These are phyloP conservation scores for Gaeumannomyces sp. DNA, from an alignment of 2,329 filamentous ascomycete genomes.

Conservation along the genomic window DNA sequence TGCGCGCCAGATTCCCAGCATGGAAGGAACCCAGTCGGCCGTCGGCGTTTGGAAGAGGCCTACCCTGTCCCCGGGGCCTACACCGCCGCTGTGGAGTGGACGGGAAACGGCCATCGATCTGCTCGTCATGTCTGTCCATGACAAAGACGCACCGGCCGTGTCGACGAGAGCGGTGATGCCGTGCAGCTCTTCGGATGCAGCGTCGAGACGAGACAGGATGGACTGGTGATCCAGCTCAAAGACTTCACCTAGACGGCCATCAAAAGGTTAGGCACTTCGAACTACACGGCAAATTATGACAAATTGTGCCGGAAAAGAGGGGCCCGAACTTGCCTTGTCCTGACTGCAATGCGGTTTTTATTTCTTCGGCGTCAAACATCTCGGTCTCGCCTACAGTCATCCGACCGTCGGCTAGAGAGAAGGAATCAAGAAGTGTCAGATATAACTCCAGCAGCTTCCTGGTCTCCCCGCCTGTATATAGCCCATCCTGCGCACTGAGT, in stretches of 20 bases:
- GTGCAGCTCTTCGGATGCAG: background rate
- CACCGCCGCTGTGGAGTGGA: background rate
- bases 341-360: background rate
- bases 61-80: background rate
- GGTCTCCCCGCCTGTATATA: background rate
- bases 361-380: background rate
- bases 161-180: background rate
- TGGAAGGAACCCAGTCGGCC: conserved; percentile 22
- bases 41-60: conserved; percentile 18
- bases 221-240: conserved; percentile 4
- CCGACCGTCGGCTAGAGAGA: background rate
- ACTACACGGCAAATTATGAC: background rate
- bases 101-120: background rate
- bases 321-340: background rate
- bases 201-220: background rate
- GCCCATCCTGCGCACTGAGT: background rate
- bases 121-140: conserved; percentile 3
- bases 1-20: conserved; percentile 28
- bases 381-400: background rate
- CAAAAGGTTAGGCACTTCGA: background rate
- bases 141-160: background rate
- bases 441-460: background rate
- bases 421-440: background rate
- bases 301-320: no score
- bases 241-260: background rate